These are phyloP conservation scores for Acorus gramineus DNA, from an alignment of 106 monocot species.

Conservation along the genomic window DNA sequence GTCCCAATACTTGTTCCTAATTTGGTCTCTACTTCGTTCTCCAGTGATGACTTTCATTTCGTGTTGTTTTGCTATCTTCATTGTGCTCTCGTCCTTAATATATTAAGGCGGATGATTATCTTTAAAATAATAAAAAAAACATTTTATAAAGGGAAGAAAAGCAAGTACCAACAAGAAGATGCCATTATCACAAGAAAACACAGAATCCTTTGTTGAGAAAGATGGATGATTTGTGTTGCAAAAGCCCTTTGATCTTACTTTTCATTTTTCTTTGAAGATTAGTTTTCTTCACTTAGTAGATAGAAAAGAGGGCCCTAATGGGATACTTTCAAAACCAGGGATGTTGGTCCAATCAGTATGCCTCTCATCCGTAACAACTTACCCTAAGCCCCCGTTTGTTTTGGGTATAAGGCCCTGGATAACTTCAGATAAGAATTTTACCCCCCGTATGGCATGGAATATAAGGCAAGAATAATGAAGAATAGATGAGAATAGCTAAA, in stretches of 20 bases:
- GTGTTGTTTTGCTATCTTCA: no score
- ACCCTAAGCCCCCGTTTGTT: conserved; percentile 8
- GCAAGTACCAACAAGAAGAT: conserved; percentile 18
- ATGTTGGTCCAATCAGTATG: conserved; percentile 34
- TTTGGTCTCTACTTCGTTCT: no score
- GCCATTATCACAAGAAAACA: conserved; percentile 10
- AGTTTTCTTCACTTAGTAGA: neutral
- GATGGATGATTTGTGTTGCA: conserved; percentile 7
- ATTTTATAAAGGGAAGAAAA: conserved; percentile 37
- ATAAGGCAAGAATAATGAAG: no score
- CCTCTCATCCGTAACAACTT: conserved; percentile 16
- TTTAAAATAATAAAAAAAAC: neutral
- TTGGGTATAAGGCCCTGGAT: conserved; percentile 11
- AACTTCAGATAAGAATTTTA: no score
- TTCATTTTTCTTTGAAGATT: no score
- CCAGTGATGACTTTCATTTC: no score
- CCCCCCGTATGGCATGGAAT: no score
- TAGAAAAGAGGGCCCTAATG: conserved; percentile 7
- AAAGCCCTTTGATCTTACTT: conserved; percentile 6
- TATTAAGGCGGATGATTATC: no score
- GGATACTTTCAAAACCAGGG: neutral
- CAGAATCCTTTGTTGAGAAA: neutral
- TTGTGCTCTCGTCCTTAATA: no score
- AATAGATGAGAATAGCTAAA: no score
- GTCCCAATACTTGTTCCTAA: neutral